A percentile compares a stretch with the other conserved stretches of the same genome.
These are phyloP conservation scores for Hypoxylon sp. DNA, from an alignment of 2,329 filamentous ascomycete species.

Conservation along the genomic window DNA sequence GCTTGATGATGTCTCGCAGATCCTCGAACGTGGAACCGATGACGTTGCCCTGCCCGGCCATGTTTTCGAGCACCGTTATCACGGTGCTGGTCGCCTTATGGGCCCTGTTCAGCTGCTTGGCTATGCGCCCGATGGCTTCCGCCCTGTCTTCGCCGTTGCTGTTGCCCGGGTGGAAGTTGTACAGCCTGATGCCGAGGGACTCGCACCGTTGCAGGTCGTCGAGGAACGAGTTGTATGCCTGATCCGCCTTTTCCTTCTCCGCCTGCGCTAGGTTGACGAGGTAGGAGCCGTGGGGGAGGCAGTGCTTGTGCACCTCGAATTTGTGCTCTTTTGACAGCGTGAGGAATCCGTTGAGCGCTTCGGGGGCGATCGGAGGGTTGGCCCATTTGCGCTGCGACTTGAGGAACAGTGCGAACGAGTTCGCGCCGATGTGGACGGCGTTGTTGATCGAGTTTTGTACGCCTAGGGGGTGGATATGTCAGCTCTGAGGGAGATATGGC, in stretches of 20 bases:
- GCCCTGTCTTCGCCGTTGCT: slow-evolving; percentile 75
- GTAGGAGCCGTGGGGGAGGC: slow-evolving; percentile 94
- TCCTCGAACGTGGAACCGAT: slow-evolving; percentile 90
- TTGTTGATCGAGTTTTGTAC: slow-evolving; percentile 90
- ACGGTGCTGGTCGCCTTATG: slow-evolving; percentile 82
- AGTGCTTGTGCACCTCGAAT: slow-evolving; percentile 78
- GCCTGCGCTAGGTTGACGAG: slow-evolving; percentile 94
- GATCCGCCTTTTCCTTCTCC: slow-evolving; percentile 81
- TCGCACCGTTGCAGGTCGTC: slow-evolving; percentile 92
- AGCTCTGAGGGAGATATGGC: background rate
- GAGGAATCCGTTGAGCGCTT: slow-evolving; percentile 77
- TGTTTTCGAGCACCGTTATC: slow-evolving; percentile 90
- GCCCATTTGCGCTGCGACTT: slow-evolving; percentile 97
- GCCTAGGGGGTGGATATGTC: slow-evolving; percentile 62
- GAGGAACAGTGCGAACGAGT: slow-evolving; percentile 93
- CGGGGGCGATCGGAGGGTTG: slow-evolving; percentile 79
- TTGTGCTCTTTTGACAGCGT: slow-evolving; percentile 74
- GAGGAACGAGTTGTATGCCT: slow-evolving; percentile 87
- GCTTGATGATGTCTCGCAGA: slow-evolving; percentile 83
- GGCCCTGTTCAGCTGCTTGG: slow-evolving; percentile 83
- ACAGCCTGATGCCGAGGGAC: slow-evolving; percentile 85
- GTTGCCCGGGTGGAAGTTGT: slow-evolving; percentile 97
- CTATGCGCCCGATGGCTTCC: slow-evolving; percentile 82
- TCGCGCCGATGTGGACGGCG: slow-evolving; percentile 84
- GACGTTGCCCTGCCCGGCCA: slow-evolving; percentile 91